Base-by-base conservation (phyloP, 805 yeast species). In the Naumovozyma castellii region DNA sequence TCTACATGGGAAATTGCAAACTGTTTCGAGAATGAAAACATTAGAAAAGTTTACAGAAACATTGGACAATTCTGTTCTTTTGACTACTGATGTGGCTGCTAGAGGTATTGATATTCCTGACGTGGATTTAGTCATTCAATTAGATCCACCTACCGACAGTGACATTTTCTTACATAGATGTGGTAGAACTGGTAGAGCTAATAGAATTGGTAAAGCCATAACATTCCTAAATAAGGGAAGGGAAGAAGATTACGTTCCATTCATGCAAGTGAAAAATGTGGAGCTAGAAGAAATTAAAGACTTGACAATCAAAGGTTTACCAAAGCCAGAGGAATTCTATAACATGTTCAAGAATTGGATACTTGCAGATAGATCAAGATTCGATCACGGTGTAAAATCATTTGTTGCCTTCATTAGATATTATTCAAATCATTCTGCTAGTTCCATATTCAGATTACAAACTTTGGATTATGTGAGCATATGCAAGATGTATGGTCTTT, bases 81-180 rank as follows among this genome's bases (percentile, higher is more conserved):
- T 92, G 62, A 87, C 98, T 2, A 92, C 98, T 0, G 98, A 92
- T 68, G 96, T 92, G n/a, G 97, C 98, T 0, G 96, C 97, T 0
- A 72, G 98, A 56, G 98, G 98, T 33, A 75, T 92, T 17, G 98
- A 92, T 65, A 80, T 92, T 20, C 94, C 95, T 0, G 92, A 88
- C 39, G 97, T 92, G 8, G 97, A 92, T 54, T 63, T 88, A 18
- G 97, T 90, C 3, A 65, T 92, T n/a, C 98, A 92, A 57, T 50
- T 90, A 18, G 97, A 92, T 47, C 95, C 97, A 1, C 98, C 98
- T 1, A 78, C 86, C 0, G 95, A 88, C 49, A 85, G 97, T 0
- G 94, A 83, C 54, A 76, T 86, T 56, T 92, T 90, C 54, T 71
- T 90, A 33, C 98, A 92, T 59, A 73, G 98, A 56, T 84, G 90